Evolutionary conservation across 208 protist genomes (phyloP).

Genomic region (Porcisia hertigi): DNA sequence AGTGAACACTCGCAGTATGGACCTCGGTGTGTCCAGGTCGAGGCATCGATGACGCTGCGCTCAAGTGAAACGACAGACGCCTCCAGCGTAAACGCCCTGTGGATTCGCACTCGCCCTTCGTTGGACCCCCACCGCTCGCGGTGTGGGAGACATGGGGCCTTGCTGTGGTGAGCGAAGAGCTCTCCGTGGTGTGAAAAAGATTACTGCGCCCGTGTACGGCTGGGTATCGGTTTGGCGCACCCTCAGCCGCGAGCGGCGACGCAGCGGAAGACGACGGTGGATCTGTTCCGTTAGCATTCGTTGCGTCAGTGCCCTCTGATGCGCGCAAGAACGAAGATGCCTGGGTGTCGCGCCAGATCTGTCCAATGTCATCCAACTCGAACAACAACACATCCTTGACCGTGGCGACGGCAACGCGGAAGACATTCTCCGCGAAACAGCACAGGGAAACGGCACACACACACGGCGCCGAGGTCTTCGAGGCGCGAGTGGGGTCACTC

Average conservation of each 20-base stretch:
- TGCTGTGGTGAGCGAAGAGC: neutral
- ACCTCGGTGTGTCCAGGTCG: neutral
- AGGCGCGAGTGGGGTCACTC: neutral
- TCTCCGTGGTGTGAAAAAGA: neutral
- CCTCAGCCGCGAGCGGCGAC: neutral
- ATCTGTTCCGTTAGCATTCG: neutral
- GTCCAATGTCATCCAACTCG: conserved; percentile 48
- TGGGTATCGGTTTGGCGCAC: neutral
- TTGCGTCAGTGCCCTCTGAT: conserved; percentile 6
- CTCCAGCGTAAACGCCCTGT: conserved; percentile 30
- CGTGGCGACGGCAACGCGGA: conserved; percentile 57
- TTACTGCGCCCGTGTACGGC: conserved; percentile 2
- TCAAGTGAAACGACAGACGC: conserved; percentile 10
- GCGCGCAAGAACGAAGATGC: conserved; percentile 14
- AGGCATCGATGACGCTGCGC: neutral
- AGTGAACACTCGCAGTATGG: neutral
- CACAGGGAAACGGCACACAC: conserved; percentile 47
- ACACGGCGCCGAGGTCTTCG: neutral
- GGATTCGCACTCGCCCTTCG: conserved; percentile 2
- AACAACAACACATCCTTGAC: conserved; percentile 40
- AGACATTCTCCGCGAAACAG: conserved; percentile 39
- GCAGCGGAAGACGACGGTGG: neutral
- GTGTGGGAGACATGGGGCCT: neutral
- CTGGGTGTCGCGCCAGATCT: conserved; percentile 34
- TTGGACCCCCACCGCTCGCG: neutral